phyloP scores from a whole-genome alignment of 257 asterid species.

The Perilla frutescens region DNA sequence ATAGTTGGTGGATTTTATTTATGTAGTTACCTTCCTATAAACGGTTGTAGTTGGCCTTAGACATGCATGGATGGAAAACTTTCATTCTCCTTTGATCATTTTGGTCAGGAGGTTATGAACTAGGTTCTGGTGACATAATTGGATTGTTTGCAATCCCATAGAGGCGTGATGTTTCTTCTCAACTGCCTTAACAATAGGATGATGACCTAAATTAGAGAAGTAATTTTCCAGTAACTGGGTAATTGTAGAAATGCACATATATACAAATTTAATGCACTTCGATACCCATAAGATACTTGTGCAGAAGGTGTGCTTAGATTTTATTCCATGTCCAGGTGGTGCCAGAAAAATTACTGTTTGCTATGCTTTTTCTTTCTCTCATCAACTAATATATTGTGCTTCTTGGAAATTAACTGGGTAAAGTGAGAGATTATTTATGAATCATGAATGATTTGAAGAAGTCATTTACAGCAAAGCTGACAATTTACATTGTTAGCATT shows the following conservation, averaged over 20 bases:
- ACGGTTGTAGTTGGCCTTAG: too few relatives aligned
- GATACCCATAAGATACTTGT: too few relatives aligned
- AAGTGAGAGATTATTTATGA: neutral
- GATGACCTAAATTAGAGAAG: too few relatives aligned
- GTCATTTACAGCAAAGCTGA: neutral
- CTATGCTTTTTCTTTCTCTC: neutral
- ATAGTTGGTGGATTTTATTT: slow-evolving; percentile 19
- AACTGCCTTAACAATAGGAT: too few relatives aligned
- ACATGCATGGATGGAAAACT: too few relatives aligned
- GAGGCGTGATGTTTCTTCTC: too few relatives aligned
- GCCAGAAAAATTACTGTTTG: neutral
- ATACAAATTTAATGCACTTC: too few relatives aligned
- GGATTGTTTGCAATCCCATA: neutral
- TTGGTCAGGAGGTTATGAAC: neutral
- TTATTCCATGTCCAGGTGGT: neutral
- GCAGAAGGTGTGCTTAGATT: too few relatives aligned
- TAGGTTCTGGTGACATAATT: neutral
- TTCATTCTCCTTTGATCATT: neutral
- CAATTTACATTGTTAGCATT: neutral
- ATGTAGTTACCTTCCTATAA: neutral
- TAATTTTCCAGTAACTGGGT: too few relatives aligned
- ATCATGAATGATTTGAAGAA: slow-evolving; percentile 3
- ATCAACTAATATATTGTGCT: neutral
- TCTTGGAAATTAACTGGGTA: neutral
- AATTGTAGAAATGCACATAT: too few relatives aligned